Base-by-base conservation (phyloP, 2,329 filamentous ascomycete species). In the Rhynchosporium agropyri region DNA sequence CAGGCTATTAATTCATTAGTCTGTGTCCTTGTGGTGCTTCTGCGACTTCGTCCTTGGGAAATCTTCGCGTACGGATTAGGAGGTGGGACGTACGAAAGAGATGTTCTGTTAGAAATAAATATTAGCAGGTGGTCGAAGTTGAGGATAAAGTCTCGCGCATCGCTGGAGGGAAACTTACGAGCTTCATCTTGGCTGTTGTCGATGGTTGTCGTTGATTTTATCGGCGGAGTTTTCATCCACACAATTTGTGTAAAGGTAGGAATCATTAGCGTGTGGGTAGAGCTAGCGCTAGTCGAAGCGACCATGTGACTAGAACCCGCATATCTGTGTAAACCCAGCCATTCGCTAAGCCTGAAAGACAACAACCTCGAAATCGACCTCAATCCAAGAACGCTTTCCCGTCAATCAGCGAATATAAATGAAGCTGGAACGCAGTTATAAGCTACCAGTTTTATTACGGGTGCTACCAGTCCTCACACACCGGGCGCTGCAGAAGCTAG, bases 1-100 rank as follows among this genome's bases (percentile, higher is more conserved):
- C 92, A 84, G 95, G 95, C 71, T 74, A 50, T 67, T 12, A n/a
- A 15, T 28, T 59, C 54, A 66, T 72, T 53, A 70, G 70, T 71
- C 61, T 62, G 40, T 55, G 51, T 42, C 33, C 51, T 10, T 54
- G 0, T 54, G 40, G 33, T 13, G 33, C n/a, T 20, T 40, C 33
- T 42, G 33, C n/a, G 6, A 28, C 20, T 20, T 54, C 51, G 29
- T 46, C 26, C 20, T 56, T 55, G 48, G 20, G 56, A 63, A 48
- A 56, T 61, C 59, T 20, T 26, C 42, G 45, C 53, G 61, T 43
- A 20, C 38, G 58, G 26, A 59, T 29, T 26, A 51, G 28, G 58
- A 43, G n/a, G 61, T 63, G 49, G 43, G 60, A 72, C 72, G 60
- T 69, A 74, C 72, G 71, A 72, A 74, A 55, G 71, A 73, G 64